Evolutionary conservation across 2,329 filamentous ascomycete species (phyloP), one percentile per base, ranked within the genome.

Genomic region (Colletotrichum coccodes): DNA sequence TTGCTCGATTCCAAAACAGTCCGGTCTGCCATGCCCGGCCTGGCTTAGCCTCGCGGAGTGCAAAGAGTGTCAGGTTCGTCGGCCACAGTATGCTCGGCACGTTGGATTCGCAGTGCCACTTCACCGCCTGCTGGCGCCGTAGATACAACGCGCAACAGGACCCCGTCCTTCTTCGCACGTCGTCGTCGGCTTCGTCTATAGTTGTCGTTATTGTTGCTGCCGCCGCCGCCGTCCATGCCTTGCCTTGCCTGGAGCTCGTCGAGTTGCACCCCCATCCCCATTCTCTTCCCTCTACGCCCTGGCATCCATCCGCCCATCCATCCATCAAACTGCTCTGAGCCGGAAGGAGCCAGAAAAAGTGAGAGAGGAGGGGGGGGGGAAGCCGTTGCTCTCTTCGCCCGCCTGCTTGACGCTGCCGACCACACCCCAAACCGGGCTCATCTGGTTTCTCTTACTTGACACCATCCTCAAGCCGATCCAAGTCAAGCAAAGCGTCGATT

Each of bases 131-230:
- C 14, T 47, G 40, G 61, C 65, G 49, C 47, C 47, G 28, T 32
- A 59, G 61, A 65, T 64, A 68, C 65, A 65, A 58, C 34, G 5
- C 53, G 18, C 54, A 36, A 26, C 38, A 34, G 26, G 36, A 54
- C 65, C 65, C 65, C 60, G 56, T 65, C 54, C 54, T 54, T 68
- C 65, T 68, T 68, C 65, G 65, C 65, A 68, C 65, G 65, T 68
- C 65, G 65, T 49, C 44, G 40, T 32, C 46, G n/a, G 14, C 42
- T 14, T 6, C 42, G 18, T 18, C 26, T 18, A 14, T 21, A 18
- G 9, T 26, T 23, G n/a, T 18, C 21, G 2, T 26, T 16, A 21
- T 12, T 26, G 30, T 38, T 36, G 60, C 38, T 53, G 36, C 21
- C 40, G 12, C 38, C 38, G 23, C 16, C 40, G 11, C 30, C 38